These are phyloP conservation scores for Atalantia buxifolia DNA, from an alignment of 345 rosid species.

Conservation along the genomic window DNA sequence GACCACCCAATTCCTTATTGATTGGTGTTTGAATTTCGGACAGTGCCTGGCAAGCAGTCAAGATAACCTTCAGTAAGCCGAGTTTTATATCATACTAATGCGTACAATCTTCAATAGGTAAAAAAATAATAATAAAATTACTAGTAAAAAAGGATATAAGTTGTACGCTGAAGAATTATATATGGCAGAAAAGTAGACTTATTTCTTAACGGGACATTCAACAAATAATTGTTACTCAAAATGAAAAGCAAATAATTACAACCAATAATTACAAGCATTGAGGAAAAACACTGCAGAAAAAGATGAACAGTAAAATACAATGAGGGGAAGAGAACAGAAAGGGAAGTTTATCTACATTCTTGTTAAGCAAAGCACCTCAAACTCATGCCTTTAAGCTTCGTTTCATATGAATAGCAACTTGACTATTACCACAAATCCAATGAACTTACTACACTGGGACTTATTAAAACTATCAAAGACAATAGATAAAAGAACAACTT, in stretches of 20 bases:
- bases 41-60: background rate
- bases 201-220: background rate
- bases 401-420: background rate
- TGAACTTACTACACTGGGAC: background rate
- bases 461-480: background rate
- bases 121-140: background rate
- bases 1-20: constrained; percentile 4
- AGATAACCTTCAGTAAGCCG: background rate
- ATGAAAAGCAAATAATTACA: no score
- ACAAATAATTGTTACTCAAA: background rate
- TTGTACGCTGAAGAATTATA: background rate
- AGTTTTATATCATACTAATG: background rate
- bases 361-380: background rate
- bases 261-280: background rate
- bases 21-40: constrained; percentile 11
- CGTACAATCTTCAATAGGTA: background rate
- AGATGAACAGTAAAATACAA: background rate
- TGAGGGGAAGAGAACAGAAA: background rate
- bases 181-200: background rate
- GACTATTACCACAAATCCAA: background rate
- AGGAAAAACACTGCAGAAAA: background rate
- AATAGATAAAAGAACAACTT: background rate
- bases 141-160: background rate
- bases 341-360: background rate
- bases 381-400: background rate